Evolutionary conservation across 768 basidiomycete species (phyloP).

Genomic region (Scleroderma citrinum): DNA sequence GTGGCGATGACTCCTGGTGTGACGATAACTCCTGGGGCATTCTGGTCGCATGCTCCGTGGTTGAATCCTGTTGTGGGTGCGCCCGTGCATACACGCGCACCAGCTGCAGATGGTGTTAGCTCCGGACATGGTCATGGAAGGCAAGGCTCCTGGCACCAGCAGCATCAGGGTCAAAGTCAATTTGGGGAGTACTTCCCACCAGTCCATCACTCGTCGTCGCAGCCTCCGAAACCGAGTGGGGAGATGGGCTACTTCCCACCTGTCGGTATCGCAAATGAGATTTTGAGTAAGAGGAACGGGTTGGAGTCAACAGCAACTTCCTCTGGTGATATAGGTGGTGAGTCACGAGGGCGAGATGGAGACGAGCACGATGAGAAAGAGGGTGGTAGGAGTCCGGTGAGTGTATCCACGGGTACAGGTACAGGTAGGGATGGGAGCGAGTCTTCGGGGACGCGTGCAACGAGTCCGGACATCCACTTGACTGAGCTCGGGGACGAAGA

Average conservation of each 20-base stretch:
- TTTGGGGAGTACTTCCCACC: conserved; percentile 40
- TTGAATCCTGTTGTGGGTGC: conserved; percentile 62
- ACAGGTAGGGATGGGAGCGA: conserved; percentile 3
- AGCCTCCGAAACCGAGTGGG: conserved; percentile 7
- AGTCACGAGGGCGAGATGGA: neutral
- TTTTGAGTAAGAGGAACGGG: conserved; percentile 24
- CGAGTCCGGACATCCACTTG: conserved; percentile 3
- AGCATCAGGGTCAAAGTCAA: neutral
- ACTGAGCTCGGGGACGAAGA: conserved; percentile 3
- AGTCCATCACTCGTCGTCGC: conserved; percentile 9
- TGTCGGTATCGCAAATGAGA: conserved; percentile 29
- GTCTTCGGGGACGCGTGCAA: neutral
- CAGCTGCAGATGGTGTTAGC: neutral
- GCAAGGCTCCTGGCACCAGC: conserved; percentile 7
- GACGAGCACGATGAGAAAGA: neutral
- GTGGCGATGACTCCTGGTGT: conserved; percentile 48
- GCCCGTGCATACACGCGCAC: conserved; percentile 34
- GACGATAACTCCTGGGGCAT: conserved; percentile 68
- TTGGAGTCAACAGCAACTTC: neutral
- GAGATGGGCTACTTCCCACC: conserved; percentile 23
- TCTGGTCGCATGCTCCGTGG: conserved; percentile 56
- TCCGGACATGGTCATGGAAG: conserved; percentile 10
- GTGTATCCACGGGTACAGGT: neutral
- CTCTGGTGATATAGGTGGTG: neutral
- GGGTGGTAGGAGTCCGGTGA: conserved; percentile 5